Evolutionary conservation across 2,329 filamentous ascomycete genomes (phyloP).

Genomic region (Fusarium brevicatenulatum): DNA sequence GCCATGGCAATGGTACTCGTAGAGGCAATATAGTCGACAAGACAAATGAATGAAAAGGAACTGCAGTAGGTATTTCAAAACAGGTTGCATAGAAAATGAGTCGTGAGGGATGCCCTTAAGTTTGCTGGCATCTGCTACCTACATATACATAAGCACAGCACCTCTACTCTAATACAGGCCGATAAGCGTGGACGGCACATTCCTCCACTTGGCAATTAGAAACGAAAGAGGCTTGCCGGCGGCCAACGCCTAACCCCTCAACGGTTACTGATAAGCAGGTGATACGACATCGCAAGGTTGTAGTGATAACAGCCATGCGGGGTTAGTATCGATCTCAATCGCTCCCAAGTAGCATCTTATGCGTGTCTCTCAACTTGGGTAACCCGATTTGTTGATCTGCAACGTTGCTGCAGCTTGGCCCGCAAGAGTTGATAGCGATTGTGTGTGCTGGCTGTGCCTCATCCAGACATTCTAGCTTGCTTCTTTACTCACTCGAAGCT

Average conservation of each 20-base stretch:
- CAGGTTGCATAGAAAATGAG: neutral
- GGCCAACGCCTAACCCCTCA: conserved; percentile 14
- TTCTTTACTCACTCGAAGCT: neutral
- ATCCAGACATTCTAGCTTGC: neutral
- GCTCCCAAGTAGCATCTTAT: neutral
- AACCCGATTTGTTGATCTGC: conserved; percentile 19
- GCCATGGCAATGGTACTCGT: conserved; percentile 35
- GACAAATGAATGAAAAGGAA: neutral
- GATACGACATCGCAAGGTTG: neutral
- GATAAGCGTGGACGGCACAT: conserved; percentile 13
- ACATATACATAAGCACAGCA: neutral
- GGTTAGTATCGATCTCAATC: conserved; percentile 3
- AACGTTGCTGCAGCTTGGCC: conserved; percentile 15
- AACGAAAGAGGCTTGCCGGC: conserved; percentile 4
- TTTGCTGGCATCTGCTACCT: neutral
- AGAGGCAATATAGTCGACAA: neutral
- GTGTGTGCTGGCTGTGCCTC: neutral
- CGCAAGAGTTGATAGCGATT: neutral
- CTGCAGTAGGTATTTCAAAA: neutral
- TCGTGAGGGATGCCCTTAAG: neutral
- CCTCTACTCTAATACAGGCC: neutral
- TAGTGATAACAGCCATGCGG: conserved; percentile 26
- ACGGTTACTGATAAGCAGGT: conserved; percentile 27
- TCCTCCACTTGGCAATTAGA: neutral
- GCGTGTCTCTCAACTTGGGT: conserved; percentile 14